These are phyloP conservation scores for Rhododendron ovatum DNA, from an alignment of 148 eudicot species.

Conservation along the genomic window DNA sequence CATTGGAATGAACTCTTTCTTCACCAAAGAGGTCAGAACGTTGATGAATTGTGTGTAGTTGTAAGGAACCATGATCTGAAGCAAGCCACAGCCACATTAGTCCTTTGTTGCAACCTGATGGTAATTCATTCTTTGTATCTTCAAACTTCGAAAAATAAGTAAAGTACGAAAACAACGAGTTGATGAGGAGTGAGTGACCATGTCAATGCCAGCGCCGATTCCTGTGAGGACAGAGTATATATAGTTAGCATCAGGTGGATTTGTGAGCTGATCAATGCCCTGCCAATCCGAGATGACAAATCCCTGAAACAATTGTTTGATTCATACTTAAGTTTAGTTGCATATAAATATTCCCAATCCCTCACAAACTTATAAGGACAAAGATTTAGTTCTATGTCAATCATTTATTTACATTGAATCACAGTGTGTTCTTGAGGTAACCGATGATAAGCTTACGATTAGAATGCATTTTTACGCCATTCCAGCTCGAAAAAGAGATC, in stretches of 20 bases:
- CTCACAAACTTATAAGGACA: not conserved
- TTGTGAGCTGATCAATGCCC: conserved; percentile 64
- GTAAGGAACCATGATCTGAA: not conserved
- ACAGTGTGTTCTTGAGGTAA: conserved; percentile 17
- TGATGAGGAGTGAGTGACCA: conserved; percentile 39
- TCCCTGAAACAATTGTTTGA: conserved; percentile 37
- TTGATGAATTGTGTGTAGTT: not conserved
- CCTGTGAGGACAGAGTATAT: conserved; percentile 53
- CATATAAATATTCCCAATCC: not conserved
- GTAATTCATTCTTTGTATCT: too few species aligned
- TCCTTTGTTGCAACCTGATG: too few species aligned
- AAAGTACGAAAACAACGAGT: not conserved
- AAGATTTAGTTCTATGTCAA: not conserved
- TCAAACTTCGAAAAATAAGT: too few species aligned
- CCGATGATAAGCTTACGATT: conserved; percentile 17
- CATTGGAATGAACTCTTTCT: not conserved
- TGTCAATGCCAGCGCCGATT: conserved; percentile 75
- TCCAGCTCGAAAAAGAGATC: conserved; percentile 51
- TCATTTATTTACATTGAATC: conserved; percentile 13
- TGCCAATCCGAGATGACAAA: conserved; percentile 80
- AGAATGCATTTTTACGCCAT: conserved; percentile 14
- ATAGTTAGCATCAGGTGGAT: conserved; percentile 65
- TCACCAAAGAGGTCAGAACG: not conserved
- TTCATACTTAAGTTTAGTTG: not conserved
- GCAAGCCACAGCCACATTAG: too few species aligned